Evolutionary conservation across 306 rosid genomes (phyloP).

Genomic region (Vigna nakashimae): DNA sequence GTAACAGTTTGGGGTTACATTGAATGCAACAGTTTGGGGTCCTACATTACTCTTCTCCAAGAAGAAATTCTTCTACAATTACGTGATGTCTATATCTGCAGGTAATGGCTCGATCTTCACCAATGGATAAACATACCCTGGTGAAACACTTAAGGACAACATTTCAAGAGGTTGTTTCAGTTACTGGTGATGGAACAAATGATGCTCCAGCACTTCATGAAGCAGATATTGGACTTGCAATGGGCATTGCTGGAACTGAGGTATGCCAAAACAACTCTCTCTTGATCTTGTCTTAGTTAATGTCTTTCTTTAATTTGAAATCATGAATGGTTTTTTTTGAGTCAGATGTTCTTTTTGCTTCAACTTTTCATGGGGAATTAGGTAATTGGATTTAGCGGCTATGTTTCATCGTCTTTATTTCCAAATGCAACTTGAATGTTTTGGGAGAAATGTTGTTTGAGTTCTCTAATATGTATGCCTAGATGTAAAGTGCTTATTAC

Average conservation of each 20-base stretch:
- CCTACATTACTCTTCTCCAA: slow-evolving; percentile 11
- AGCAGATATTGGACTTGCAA: slow-evolving; percentile 99
- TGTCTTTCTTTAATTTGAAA: slow-evolving; percentile 28
- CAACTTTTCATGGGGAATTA: slow-evolving; percentile 13
- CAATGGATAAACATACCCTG: slow-evolving; percentile 94
- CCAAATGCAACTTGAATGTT: slow-evolving; percentile 33
- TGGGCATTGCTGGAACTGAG: slow-evolving; percentile 99
- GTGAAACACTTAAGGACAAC: slow-evolving; percentile 86
- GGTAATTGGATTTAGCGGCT: not conserved
- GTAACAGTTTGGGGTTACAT: too few relatives aligned
- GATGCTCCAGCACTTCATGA: slow-evolving; percentile 99
- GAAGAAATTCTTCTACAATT: slow-evolving; percentile 35
- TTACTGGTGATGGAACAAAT: slow-evolving; percentile 98
- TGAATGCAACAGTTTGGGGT: not conserved
- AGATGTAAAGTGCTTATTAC: slow-evolving; percentile 18
- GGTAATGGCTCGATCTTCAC: slow-evolving; percentile 99
- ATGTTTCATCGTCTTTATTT: slow-evolving; percentile 34
- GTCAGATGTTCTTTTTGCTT: slow-evolving; percentile 21
- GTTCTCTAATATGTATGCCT: slow-evolving; percentile 19
- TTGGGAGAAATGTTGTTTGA: slow-evolving; percentile 24
- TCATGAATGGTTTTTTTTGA: not conserved
- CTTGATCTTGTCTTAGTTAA: slow-evolving; percentile 21
- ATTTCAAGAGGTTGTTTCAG: slow-evolving; percentile 93
- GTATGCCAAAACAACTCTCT: slow-evolving; percentile 45
- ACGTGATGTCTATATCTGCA: slow-evolving; percentile 49